Percentiles rank a stretch among this genome's conserved stretches.
Evolutionary conservation across 257 asterid genomes (phyloP).

Genomic region (Scutellaria galericulata): DNA sequence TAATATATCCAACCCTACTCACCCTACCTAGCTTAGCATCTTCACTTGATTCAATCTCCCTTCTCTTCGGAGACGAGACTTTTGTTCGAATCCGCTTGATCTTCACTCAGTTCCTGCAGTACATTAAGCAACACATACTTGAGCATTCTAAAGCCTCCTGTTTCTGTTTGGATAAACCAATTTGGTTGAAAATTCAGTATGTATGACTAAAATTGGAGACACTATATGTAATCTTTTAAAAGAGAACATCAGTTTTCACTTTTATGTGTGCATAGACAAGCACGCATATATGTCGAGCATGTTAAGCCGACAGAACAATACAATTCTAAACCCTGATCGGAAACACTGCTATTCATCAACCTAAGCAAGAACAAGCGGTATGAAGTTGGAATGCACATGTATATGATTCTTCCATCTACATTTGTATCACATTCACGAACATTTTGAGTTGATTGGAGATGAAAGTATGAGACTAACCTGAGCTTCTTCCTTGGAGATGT

Average conservation of each 20-base stretch:
- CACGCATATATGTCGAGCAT: too few species aligned
- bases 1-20: not conserved
- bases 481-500: conserved; percentile 44
- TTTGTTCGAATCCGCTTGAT: conserved; percentile 30
- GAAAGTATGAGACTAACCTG: conserved; percentile 38
- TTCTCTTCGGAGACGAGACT: conserved; percentile 6
- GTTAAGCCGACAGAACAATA: too few species aligned
- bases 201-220: too few species aligned
- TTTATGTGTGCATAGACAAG: too few species aligned
- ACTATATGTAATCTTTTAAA: too few species aligned
- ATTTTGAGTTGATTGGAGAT: not conserved
- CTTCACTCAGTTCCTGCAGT: conserved; percentile 44
- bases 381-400: not conserved
- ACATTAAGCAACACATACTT: not conserved
- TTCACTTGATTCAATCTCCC: not conserved
- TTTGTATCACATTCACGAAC: too few species aligned
- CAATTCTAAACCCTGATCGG: not conserved
- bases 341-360: not conserved
- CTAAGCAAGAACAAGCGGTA: not conserved
- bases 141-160: too few species aligned
- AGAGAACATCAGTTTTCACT: too few species aligned
- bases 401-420: not conserved
- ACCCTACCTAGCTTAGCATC: conserved; percentile 18
- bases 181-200: not conserved
- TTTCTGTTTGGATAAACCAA: not conserved